Evolutionary conservation across 2,329 filamentous ascomycete species (phyloP).

Genomic region (Akanthomyces uredinophilus): DNA sequence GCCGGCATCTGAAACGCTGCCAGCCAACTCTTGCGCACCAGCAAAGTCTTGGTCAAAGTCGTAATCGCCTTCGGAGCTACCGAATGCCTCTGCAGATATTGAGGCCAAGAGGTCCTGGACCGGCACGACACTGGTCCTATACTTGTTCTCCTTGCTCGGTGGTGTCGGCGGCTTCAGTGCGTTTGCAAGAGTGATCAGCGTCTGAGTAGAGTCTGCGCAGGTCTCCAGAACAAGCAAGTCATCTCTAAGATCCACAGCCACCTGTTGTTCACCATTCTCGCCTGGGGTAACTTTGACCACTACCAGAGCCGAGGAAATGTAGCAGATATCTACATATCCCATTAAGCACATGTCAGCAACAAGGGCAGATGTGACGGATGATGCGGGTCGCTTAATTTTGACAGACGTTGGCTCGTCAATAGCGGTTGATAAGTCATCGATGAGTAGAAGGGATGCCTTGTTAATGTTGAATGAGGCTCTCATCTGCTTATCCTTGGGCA

Average conservation of each 20-base stretch:
- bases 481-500: slow-evolving; percentile 61
- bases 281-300: slow-evolving; percentile 54
- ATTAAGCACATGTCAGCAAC: slow-evolving; percentile 53
- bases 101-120: slow-evolving; percentile 86
- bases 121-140: slow-evolving; percentile 79
- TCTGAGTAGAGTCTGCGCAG: slow-evolving; percentile 95
- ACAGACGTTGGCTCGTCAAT: slow-evolving; percentile 15
- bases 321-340: slow-evolving; percentile 83
- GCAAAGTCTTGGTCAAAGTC: slow-evolving; percentile 61
- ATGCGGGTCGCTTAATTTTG: slow-evolving; percentile 22
- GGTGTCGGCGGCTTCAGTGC: slow-evolving; percentile 78
- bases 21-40: slow-evolving; percentile 45
- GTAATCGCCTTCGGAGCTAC: slow-evolving; percentile 54
- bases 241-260: slow-evolving; percentile 79
- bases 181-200: slow-evolving; percentile 72
- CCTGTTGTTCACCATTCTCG: slow-evolving; percentile 53
- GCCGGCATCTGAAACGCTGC: slow-evolving; percentile 29
- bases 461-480: slow-evolving; percentile 63
- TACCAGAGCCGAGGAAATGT: slow-evolving; percentile 75
- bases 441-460: slow-evolving; percentile 77
- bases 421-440: slow-evolving; percentile 61
- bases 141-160: slow-evolving; percentile 77
- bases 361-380: slow-evolving; percentile 41
- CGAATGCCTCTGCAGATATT: slow-evolving; percentile 81
- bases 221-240: slow-evolving; percentile 88